Percentiles rank a stretch among this genome's conserved stretches.
phyloP scores from a whole-genome alignment of 2,329 filamentous ascomycete species.

The Aspergillus nomiae region DNA sequence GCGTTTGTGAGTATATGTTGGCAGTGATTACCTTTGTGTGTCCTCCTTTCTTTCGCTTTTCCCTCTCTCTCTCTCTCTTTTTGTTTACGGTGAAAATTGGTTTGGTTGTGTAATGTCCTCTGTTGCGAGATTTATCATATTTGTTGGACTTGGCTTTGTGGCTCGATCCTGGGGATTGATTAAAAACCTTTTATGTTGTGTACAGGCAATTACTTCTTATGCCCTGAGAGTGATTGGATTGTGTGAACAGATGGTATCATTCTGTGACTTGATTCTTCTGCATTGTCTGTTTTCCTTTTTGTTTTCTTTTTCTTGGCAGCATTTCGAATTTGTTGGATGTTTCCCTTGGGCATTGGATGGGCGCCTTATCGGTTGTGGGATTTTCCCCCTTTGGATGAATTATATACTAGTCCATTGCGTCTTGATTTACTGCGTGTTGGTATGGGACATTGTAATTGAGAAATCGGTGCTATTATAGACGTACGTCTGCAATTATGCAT shows the following conservation, averaged over 20 bases:
- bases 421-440: constrained; percentile 2
- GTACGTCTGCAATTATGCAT: neutral
- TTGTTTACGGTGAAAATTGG: constrained; percentile 9
- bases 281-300: neutral
- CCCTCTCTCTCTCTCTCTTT: neutral
- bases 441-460: neutral
- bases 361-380: constrained; percentile 15
- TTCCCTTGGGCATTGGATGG: constrained; percentile 20
- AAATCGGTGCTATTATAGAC: neutral
- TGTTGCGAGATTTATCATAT: neutral
- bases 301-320: neutral
- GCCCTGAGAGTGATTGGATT: neutral
- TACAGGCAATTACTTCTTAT: neutral
- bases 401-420: constrained; percentile 7
- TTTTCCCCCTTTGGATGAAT: constrained; percentile 1
- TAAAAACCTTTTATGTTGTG: neutral
- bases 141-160: neutral
- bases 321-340: constrained; percentile 2
- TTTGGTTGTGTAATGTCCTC: neutral
- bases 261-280: neutral
- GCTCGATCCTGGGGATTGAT: neutral
- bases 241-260: neutral
- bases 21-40: constrained; percentile 39
- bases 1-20: constrained; percentile 69
- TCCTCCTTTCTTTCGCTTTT: constrained; percentile 3